Percentiles rank a stretch among this genome's conserved stretches.
Evolutionary conservation across 805 yeast genomes (phyloP).

Genomic region (Candida coquimbonensis): DNA sequence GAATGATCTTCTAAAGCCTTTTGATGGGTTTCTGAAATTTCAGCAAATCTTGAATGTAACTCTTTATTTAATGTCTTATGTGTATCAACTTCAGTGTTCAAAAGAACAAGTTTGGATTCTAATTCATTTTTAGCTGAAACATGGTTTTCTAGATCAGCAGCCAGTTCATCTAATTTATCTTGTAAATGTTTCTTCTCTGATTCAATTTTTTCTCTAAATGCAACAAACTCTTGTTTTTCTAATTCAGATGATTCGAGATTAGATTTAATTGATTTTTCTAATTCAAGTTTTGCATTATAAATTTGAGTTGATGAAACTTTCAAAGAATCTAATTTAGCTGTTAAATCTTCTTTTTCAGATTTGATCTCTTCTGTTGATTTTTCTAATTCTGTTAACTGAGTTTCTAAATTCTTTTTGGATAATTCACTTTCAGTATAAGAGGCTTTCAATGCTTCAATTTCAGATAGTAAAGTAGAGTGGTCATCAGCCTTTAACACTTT

Average conservation of each 20-base stretch:
- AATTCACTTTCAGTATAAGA: neutral
- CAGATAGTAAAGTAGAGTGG: constrained; percentile 8
- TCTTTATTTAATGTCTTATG: constrained; percentile 1
- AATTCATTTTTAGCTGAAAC: constrained; percentile 1
- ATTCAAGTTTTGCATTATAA: neutral
- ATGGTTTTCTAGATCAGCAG: constrained; percentile 1
- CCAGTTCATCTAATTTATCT: neutral
- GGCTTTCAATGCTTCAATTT: neutral
- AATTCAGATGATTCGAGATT: neutral
- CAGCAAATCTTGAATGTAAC: neutral
- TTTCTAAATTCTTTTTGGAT: neutral
- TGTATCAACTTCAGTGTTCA: neutral
- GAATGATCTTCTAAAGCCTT: constrained; percentile 3
- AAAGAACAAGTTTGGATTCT: neutral
- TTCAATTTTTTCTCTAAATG: neutral
- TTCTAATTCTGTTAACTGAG: neutral
- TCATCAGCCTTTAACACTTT: constrained; percentile 8
- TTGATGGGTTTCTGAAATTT: constrained; percentile 1
- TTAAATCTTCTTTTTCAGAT: neutral
- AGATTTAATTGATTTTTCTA: neutral
- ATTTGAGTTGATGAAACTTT: constrained; percentile 1
- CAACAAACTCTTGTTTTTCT: neutral
- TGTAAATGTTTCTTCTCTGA: neutral
- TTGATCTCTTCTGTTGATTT: neutral
- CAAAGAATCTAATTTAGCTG: neutral